Evolutionary conservation across 2,329 filamentous ascomycete species (phyloP).

Genomic region (Ceratocystis cubensis): DNA sequence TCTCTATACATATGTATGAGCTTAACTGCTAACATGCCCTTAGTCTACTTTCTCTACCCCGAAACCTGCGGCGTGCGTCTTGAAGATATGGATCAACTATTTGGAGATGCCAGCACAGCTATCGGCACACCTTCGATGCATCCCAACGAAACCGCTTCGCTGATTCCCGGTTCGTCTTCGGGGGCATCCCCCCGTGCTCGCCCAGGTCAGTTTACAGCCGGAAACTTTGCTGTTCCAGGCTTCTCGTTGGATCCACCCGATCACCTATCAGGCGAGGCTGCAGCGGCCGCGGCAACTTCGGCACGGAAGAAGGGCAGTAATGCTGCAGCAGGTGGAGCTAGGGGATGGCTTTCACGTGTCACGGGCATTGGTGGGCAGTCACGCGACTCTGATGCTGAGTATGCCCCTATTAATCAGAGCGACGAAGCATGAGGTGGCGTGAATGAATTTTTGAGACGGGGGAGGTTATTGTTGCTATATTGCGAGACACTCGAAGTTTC

Average conservation of each 20-base stretch:
- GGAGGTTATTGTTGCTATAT: background rate
- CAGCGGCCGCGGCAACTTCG: background rate
- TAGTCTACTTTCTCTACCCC: conserved; percentile 95
- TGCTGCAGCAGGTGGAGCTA: conserved; percentile 19
- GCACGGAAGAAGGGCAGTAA: background rate
- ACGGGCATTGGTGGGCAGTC: conserved; percentile 29
- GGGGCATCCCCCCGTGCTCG: conserved; percentile 37
- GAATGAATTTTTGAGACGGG: background rate
- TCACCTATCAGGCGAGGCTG: conserved; percentile 32
- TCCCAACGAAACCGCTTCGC: conserved; percentile 57
- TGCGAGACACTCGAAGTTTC: background rate
- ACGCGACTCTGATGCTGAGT: conserved; percentile 29
- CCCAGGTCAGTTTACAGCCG: conserved; percentile 46
- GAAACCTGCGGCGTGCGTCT: conserved; percentile 91
- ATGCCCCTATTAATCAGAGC: conserved; percentile 33
- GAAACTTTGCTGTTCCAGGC: conserved; percentile 47
- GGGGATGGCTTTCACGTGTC: conserved; percentile 38
- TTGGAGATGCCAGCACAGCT: conserved; percentile 80
- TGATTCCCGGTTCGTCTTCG: conserved; percentile 63
- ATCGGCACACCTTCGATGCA: conserved; percentile 64
- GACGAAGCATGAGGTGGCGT: conserved; percentile 26
- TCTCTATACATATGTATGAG: background rate
- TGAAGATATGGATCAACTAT: conserved; percentile 92
- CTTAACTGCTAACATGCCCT: background rate
- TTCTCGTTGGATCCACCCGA: conserved; percentile 63